Evolutionary conservation across 2,329 filamentous ascomycete species (phyloP).

Genomic region (Arachnomyces sp.): DNA sequence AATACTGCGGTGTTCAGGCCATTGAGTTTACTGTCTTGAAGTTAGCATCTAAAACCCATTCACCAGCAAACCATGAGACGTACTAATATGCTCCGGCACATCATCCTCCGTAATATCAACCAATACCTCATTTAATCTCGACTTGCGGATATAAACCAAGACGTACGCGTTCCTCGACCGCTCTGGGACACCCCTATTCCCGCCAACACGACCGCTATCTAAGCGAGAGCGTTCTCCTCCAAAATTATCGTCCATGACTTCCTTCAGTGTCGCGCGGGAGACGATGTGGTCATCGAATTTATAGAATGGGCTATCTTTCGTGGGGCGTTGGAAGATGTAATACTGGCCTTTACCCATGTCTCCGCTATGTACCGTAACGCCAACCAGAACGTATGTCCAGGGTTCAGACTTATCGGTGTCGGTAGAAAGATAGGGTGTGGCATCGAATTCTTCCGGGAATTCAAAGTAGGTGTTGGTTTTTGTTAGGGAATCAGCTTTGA

Average conservation of each 20-base stretch:
- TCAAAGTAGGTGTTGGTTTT: constrained; percentile 19
- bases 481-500: background rate
- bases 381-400: constrained; percentile 7
- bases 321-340: constrained; percentile 4
- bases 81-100: constrained; percentile 2
- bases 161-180: constrained; percentile 6
- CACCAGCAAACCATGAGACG: background rate
- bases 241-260: constrained; percentile 8
- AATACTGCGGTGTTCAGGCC: no score
- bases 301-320: constrained; percentile 3
- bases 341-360: constrained; percentile 3
- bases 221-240: constrained; percentile 2
- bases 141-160: constrained; percentile 8
- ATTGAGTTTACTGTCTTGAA: no score
- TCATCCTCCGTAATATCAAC: constrained; percentile 3
- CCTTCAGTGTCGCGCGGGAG: constrained; percentile 3
- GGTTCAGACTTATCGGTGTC: constrained; percentile 4
- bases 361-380: constrained; percentile 8
- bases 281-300: constrained; percentile 10
- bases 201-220: no score
- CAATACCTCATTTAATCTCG: constrained; percentile 4
- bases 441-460: constrained; percentile 23
- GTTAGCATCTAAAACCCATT: no score
- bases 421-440: constrained; percentile 5
- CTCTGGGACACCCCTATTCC: no score